Percentiles rank a stretch among this genome's conserved stretches.
Evolutionary conservation across 2,329 filamentous ascomycete species (phyloP).

Genomic region (Ascochyta koolunga): DNA sequence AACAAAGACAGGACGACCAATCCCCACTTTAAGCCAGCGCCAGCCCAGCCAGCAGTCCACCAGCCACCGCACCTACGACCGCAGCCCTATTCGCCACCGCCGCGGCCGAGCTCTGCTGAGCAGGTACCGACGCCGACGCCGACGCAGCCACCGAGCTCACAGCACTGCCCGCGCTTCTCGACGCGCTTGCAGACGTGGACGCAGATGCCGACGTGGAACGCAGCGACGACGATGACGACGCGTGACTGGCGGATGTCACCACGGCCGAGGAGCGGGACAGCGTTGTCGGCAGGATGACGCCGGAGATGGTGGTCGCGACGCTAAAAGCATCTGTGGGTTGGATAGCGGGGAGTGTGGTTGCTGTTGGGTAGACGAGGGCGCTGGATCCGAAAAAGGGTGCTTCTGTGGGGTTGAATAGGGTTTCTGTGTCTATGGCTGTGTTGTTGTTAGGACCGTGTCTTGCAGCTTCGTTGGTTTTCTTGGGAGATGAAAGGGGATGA

Average conservation of each 20-base stretch:
- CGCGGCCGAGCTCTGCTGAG: slow-evolving; percentile 25
- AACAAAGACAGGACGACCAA: not conserved
- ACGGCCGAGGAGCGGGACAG: slow-evolving; percentile 1
- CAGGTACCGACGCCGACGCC: slow-evolving; percentile 16
- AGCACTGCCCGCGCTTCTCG: slow-evolving; percentile 8
- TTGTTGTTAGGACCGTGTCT: not conserved
- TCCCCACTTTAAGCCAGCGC: slow-evolving; percentile 14
- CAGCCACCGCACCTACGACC: slow-evolving; percentile 26
- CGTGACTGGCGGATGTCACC: not conserved
- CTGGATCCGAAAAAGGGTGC: slow-evolving; percentile 27
- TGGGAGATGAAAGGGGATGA: no score
- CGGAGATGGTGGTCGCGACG: slow-evolving; percentile 13
- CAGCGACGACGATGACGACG: slow-evolving; percentile 7
- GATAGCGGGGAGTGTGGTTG: slow-evolving; percentile 14
- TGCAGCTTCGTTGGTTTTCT: not conserved
- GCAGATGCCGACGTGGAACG: slow-evolving; percentile 1
- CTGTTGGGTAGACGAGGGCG: slow-evolving; percentile 23
- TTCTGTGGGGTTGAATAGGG: slow-evolving; percentile 26
- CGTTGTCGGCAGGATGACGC: slow-evolving; percentile 2
- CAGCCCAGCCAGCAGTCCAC: slow-evolving; percentile 30
- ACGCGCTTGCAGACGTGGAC: slow-evolving; percentile 14
- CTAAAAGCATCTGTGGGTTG: slow-evolving; percentile 11
- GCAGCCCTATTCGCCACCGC: slow-evolving; percentile 22
- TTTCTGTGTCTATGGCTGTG: slow-evolving; percentile 21
- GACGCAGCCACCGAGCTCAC: slow-evolving; percentile 12